Evolutionary conservation across 1,284 basidiomycete species (phyloP).

Genomic region (Stygiomarasmius scandens): DNA sequence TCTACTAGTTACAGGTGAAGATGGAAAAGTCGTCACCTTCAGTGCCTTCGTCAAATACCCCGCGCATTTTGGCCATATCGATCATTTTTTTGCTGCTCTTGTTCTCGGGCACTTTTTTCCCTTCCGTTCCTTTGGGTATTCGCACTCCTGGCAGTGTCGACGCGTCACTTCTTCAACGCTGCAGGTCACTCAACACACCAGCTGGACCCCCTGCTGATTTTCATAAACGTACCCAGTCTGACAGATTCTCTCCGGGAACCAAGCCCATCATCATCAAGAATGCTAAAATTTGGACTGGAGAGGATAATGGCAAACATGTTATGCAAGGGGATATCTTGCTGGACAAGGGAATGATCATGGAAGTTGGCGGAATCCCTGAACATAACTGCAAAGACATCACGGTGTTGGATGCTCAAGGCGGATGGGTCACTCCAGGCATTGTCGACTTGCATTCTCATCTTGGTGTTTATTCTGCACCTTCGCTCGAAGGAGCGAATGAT

Average conservation of each 20-base stretch:
- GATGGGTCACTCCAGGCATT: conserved; percentile 28
- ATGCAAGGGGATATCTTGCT: conserved; percentile 61
- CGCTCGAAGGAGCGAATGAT: conserved; percentile 41
- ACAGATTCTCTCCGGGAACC: conserved; percentile 70
- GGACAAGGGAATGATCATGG: conserved; percentile 58
- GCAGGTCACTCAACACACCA: conserved; percentile 5
- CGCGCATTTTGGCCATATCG: background rate
- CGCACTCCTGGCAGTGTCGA: background rate
- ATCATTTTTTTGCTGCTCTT: background rate
- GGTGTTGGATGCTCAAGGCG: conserved; percentile 13
- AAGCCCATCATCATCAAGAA: conserved; percentile 56
- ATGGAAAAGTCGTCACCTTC: no score
- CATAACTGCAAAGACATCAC: background rate
- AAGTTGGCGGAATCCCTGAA: conserved; percentile 38
- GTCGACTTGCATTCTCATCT: conserved; percentile 68
- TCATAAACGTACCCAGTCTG: conserved; percentile 28
- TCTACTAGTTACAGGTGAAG: no score
- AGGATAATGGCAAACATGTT: conserved; percentile 13
- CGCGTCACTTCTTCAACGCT: conserved; percentile 6
- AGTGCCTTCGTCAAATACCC: no score
- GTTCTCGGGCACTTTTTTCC: background rate
- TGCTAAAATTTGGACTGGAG: conserved; percentile 32
- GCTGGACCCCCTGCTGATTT: conserved; percentile 13
- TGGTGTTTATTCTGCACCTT: conserved; percentile 39
- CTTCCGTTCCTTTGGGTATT: background rate